Evolutionary conservation across 2,329 filamentous ascomycete genomes (phyloP), one percentile per base, ranked within the genome.

Genomic region (Allantophomopsis lycopodina): DNA sequence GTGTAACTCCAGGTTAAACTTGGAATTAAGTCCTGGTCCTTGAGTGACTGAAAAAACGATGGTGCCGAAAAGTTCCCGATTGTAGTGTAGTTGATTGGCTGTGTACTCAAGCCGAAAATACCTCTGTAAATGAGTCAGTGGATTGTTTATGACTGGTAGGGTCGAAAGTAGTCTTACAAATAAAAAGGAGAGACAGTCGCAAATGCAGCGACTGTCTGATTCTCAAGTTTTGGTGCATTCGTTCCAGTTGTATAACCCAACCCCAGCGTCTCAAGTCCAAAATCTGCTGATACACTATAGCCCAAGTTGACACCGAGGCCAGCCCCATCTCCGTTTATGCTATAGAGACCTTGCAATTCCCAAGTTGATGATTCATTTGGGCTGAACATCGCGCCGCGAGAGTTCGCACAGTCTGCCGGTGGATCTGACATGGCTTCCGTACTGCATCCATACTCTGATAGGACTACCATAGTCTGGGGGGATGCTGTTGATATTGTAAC

Each of bases 1-100:
- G 58, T 61, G 41, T 61, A 61, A 40, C 57, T 59, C 57, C 57
- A 61, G 42, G 55, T 60, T 18, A 58, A 40, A 38, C 57, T 59
- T 7, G 57, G 56, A 18, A 59, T 60, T 20, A 49, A 40, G 2
- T 50, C 46, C 16, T 56, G 43, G 10, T 55, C 49, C 41, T 55
- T 59, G 4, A 61, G 46, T 0, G 56, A 52, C 11, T 52, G 53
- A n/a, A 60, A 39, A 28, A 57, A 59, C 2, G 58, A 56, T 1
- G 56, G 46, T 16, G 51, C 45, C 8, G 58, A 54, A 37, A 45
- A 48, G 41, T 61, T 60, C 7, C 55, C 55, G 15, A 60, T 35
- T 12, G 53, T 49, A 30, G 42, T 54, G 40, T 57, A 58, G 43
- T 61, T 62, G 11, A 57, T 40, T 7, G 60, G 57, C 37, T 61